phyloP scores from a whole-genome alignment of 768 basidiomycete genomes.

The Podaxis sp. region DNA sequence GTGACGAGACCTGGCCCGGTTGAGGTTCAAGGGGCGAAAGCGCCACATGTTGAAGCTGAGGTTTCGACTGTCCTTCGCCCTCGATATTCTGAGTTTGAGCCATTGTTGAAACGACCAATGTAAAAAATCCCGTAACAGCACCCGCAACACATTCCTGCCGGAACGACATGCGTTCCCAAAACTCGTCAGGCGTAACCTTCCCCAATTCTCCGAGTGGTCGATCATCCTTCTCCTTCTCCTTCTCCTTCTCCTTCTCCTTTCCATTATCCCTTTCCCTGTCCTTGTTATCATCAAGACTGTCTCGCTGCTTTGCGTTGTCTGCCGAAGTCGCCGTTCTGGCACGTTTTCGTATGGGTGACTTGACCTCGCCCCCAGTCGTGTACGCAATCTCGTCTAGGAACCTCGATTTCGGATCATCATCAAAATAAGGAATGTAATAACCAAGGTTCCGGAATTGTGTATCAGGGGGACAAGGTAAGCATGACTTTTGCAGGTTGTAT shows the following conservation, averaged over 20 bases:
- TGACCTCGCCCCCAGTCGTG: conserved; percentile 60
- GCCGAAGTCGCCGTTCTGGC: conserved; percentile 35
- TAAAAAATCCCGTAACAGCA: conserved; percentile 92
- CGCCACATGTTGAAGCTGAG: conserved; percentile 18
- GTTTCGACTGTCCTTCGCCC: neutral
- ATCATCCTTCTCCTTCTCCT: conserved; percentile 32
- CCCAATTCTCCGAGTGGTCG: conserved; percentile 52
- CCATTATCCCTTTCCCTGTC: neutral
- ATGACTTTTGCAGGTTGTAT: conserved; percentile 56
- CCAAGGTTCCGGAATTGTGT: conserved; percentile 51
- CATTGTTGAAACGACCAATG: conserved; percentile 45
- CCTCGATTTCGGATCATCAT: conserved; percentile 96
- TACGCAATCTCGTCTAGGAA: conserved; percentile 91
- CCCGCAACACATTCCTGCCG: conserved; percentile 93
- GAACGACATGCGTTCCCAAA: conserved; percentile 97
- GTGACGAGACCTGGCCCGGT: conserved; percentile 61
- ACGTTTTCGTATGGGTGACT: conserved; percentile 64
- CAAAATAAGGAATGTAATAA: conserved; percentile 82
- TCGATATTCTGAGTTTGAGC: neutral
- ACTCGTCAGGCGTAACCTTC: conserved; percentile 71
- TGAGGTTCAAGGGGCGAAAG: conserved; percentile 47
- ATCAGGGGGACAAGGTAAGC: conserved; percentile 40
- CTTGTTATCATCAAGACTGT: conserved; percentile 21
- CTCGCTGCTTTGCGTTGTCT: conserved; percentile 23
- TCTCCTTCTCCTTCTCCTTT: conserved; percentile 17